Percentiles rank a stretch among this genome's conserved stretches.
These are phyloP conservation scores for Plasmopara viticola DNA, from an alignment of 352 stramenopile species.

Conservation along the genomic window DNA sequence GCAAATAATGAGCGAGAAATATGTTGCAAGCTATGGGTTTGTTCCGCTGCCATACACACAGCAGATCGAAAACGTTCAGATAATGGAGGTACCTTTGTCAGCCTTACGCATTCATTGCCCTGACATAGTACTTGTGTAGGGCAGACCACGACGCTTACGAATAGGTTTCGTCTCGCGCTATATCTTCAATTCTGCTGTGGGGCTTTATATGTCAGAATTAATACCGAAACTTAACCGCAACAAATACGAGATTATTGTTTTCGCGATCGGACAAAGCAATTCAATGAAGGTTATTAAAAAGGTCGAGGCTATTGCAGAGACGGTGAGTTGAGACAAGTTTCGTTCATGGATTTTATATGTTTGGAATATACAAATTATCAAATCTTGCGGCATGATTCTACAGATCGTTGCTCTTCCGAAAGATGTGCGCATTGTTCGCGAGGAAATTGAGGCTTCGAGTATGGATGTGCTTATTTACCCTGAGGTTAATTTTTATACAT, in stretches of 20 bases:
- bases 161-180: constrained; percentile 66
- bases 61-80: too few species aligned
- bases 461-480: constrained; percentile 70
- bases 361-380: too few species aligned
- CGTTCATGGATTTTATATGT: too few species aligned
- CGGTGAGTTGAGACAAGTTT: too few species aligned
- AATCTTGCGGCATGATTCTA: too few species aligned
- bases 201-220: constrained; percentile 60
- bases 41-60: constrained; percentile 17
- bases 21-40: constrained; percentile 43
- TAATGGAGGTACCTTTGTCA: too few species aligned
- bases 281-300: constrained; percentile 41
- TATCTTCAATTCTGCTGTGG: constrained; percentile 43
- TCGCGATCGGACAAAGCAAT: constrained; percentile 53
- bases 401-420: constrained; percentile 53
- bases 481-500: constrained; percentile 35
- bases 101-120: too few species aligned
- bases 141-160: constrained; percentile 27
- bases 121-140: too few species aligned
- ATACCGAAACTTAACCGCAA: constrained; percentile 40
- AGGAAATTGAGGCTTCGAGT: constrained; percentile 42
- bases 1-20: constrained; percentile 31
- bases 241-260: constrained; percentile 70
- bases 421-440: constrained; percentile 34
- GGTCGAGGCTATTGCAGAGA: constrained; percentile 12